Evolutionary conservation across 306 rosid genomes (phyloP).

Genomic region (Pueraria montana): DNA sequence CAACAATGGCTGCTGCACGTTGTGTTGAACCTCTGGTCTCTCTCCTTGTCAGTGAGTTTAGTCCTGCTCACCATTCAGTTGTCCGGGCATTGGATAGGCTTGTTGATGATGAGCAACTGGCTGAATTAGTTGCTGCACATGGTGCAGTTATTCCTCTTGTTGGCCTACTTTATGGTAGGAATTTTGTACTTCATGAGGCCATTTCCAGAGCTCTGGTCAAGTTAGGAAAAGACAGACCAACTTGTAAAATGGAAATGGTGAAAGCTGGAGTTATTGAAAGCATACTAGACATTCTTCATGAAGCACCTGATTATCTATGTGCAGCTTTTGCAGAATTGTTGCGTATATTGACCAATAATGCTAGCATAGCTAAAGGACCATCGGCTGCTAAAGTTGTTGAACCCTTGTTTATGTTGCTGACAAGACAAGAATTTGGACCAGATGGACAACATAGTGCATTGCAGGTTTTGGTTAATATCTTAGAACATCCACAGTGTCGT

Average conservation of each 20-base stretch:
- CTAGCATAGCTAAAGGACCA: constrained; percentile 96
- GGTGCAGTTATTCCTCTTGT: constrained; percentile 99
- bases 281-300: constrained; percentile 85
- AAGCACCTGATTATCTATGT: constrained; percentile 96
- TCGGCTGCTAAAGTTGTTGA: constrained; percentile 97
- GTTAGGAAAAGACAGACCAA: constrained; percentile 97
- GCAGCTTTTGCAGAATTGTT: constrained; percentile 93
- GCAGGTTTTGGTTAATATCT: constrained; percentile 97
- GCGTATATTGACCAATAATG: constrained; percentile 96
- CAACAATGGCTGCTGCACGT: constrained; percentile 95
- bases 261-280: constrained; percentile 97
- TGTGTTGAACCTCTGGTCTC: constrained; percentile 99
- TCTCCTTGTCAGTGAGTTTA: constrained; percentile 93
- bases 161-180: constrained; percentile 91
- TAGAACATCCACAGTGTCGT: constrained; percentile 97
- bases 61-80: constrained; percentile 93
- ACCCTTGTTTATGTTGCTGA: constrained; percentile 86
- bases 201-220: constrained; percentile 96
- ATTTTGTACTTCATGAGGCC: constrained; percentile 93
- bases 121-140: constrained; percentile 96
- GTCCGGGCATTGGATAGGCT: constrained; percentile 98
- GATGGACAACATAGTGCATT: constrained; percentile 97
- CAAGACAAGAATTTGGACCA: constrained; percentile 94
- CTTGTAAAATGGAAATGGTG: constrained; percentile 95
- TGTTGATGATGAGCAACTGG: constrained; percentile 95